A percentile compares a stretch with the other conserved stretches of the same genome.
Conservation (phyloP, 23 red algal species). For the Cyanidium caldarium region DNA sequence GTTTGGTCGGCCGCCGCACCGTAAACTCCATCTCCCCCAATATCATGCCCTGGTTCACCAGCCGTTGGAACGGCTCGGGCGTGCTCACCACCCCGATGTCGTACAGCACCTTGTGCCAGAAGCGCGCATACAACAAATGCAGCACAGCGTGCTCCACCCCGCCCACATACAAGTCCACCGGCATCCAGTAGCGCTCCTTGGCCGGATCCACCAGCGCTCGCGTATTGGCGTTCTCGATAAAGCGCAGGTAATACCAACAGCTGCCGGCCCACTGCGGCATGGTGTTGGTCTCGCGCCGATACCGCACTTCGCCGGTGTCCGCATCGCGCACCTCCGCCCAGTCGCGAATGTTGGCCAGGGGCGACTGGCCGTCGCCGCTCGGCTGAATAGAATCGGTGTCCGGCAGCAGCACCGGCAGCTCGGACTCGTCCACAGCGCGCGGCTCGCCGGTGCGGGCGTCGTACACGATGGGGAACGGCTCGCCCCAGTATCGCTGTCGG, state of each 20-base stretch:
- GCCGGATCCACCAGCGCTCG: conserved; percentile 41
- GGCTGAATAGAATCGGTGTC: conserved; percentile 44
- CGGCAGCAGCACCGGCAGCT: conserved; percentile 68
- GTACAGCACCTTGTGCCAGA: conserved; percentile 99
- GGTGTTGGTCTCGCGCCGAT: conserved; percentile 82
- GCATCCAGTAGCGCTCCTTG: conserved; percentile 98
- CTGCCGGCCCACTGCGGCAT: conserved; percentile 99
- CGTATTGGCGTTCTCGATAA: conserved; percentile 74
- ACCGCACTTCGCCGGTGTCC: conserved; percentile 16
- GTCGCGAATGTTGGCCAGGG: conserved; percentile 35
- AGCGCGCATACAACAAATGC: conserved; percentile 90
- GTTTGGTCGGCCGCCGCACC: neutral
- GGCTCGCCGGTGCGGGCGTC: conserved; percentile 40
- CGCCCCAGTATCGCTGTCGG: conserved; percentile 98
- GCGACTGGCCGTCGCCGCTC: conserved; percentile 69
- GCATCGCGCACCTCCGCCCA: conserved; percentile 52
- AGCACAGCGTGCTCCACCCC: conserved; percentile 97
- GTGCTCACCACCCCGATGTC: conserved; percentile 94
- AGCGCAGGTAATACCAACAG: conserved; percentile 99
- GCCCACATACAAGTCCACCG: conserved; percentile 92
- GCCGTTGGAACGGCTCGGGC: conserved; percentile 83
- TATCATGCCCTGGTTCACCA: conserved; percentile 99
- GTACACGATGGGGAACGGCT: conserved; percentile 98
- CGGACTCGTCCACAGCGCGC: conserved; percentile 31
- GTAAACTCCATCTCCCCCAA: conserved; percentile 81